Percentiles rank a stretch among this genome's conserved stretches.
Evolutionary conservation across 495 filamentous ascomycete genomes (phyloP).

Genomic region (Apodospora peruviana): DNA sequence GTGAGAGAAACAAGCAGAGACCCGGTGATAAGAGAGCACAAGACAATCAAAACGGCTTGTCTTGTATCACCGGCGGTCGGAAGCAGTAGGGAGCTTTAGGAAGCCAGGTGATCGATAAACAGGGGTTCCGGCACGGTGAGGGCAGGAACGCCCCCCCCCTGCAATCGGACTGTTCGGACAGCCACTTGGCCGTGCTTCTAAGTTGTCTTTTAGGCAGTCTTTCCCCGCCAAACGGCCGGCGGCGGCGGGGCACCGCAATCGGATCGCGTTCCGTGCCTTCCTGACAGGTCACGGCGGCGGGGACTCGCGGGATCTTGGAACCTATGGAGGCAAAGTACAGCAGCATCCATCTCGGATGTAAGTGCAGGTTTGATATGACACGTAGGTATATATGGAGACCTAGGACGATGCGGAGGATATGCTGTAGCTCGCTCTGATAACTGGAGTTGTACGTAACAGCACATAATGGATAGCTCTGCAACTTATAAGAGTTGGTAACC

Average conservation of each 20-base stretch:
- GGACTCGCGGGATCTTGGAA: too few species aligned
- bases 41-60: neutral
- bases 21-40: constrained; percentile 15
- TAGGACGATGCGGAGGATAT: too few species aligned
- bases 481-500: too few species aligned
- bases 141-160: neutral
- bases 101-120: constrained; percentile 23
- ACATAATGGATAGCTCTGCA: too few species aligned
- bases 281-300: neutral
- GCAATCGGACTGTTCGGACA: constrained; percentile 6
- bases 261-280: constrained; percentile 18
- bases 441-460: too few species aligned
- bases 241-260: constrained; percentile 20
- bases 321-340: too few species aligned
- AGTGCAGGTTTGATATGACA: too few species aligned
- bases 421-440: too few species aligned
- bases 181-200: neutral
- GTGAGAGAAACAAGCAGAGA: constrained; percentile 1
- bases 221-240: neutral
- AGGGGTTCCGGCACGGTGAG: constrained; percentile 4
- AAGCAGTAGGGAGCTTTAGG: constrained; percentile 5
- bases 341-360: too few species aligned
- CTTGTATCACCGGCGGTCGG: constrained; percentile 15
- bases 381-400: too few species aligned
- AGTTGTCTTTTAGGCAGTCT: too few species aligned